Evolutionary conservation across 73 alveolate genomes (phyloP).

Genomic region (Blepharisma japonicum): DNA sequence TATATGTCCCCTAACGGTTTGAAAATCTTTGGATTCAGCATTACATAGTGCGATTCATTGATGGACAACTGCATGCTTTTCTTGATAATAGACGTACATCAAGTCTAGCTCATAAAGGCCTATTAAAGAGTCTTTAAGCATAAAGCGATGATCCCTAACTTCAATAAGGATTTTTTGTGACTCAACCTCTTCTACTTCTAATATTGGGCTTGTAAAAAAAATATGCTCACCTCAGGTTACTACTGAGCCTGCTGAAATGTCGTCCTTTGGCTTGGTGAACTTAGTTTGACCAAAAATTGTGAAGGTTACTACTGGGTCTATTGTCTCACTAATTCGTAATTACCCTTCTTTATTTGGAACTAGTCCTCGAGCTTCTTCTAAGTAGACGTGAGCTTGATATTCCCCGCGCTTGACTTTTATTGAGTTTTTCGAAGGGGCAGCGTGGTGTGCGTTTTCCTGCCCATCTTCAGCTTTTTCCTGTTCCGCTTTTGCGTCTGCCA

Average conservation of each 20-base stretch:
- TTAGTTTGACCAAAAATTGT: slow-evolving; percentile 48
- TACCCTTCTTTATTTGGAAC: slow-evolving; percentile 40
- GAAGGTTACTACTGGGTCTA: slow-evolving; percentile 76
- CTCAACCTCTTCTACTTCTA: slow-evolving; percentile 42
- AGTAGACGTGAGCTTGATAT: slow-evolving; percentile 46
- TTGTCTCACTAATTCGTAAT: slow-evolving; percentile 37
- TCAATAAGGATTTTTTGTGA: slow-evolving; percentile 50
- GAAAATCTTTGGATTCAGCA: slow-evolving; percentile 80
- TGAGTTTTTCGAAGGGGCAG: neutral
- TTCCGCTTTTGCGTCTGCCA: slow-evolving; percentile 11
- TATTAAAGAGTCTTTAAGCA: slow-evolving; percentile 64
- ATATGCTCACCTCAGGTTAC: slow-evolving; percentile 75
- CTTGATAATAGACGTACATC: slow-evolving; percentile 75
- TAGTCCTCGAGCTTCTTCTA: slow-evolving; percentile 62
- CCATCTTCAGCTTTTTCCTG: slow-evolving; percentile 4
- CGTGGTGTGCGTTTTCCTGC: too few relatives aligned
- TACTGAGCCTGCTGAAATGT: slow-evolving; percentile 58
- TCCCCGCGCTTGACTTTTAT: slow-evolving; percentile 40
- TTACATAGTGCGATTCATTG: slow-evolving; percentile 90
- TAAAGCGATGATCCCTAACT: slow-evolving; percentile 64
- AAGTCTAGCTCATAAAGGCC: slow-evolving; percentile 90
- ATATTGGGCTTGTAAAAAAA: slow-evolving; percentile 54
- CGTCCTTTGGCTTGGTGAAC: slow-evolving; percentile 68
- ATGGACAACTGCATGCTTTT: slow-evolving; percentile 82
- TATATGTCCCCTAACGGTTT: slow-evolving; percentile 82